Evolutionary conservation across 129 eudicot species (phyloP).

Genomic region (Tagetes erecta): DNA sequence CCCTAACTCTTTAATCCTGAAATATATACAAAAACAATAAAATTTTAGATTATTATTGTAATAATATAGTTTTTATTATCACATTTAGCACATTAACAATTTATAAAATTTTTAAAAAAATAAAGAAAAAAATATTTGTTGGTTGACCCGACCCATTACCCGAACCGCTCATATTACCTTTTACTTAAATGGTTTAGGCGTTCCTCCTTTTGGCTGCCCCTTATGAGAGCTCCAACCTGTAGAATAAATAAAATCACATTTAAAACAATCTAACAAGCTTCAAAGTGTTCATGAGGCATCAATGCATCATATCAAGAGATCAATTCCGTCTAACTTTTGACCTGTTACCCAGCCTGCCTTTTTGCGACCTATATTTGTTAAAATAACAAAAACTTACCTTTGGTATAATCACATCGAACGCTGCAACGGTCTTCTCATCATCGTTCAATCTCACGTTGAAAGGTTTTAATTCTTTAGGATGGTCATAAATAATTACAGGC

Average conservation of each 20-base stretch:
- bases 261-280: neutral
- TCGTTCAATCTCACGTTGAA: conserved; percentile 68
- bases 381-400: conserved; percentile 43
- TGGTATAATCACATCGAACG: conserved; percentile 79
- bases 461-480: conserved; percentile 74
- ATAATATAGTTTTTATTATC: neutral
- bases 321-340: neutral
- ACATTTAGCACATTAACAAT: neutral
- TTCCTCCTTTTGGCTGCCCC: conserved; percentile 95
- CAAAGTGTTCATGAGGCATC: conserved; percentile 2
- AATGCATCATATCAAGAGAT: neutral
- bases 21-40: conserved; percentile 13
- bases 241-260: neutral
- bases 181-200: conserved; percentile 50
- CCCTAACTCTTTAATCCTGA: conserved; percentile 69
- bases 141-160: neutral
- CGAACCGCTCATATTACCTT: conserved; percentile 46
- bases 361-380: neutral
- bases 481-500: conserved; percentile 64
- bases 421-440: conserved; percentile 79
- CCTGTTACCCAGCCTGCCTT: neutral
- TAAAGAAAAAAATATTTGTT: neutral
- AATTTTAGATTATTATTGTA: neutral
- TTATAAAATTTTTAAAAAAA: neutral
- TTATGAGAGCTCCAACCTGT: conserved; percentile 79